Evolutionary conservation across 192 early-diverging fungal genomes (phyloP), one percentile per base, ranked within the genome.

Genomic region (Allomyces arbusculus): DNA sequence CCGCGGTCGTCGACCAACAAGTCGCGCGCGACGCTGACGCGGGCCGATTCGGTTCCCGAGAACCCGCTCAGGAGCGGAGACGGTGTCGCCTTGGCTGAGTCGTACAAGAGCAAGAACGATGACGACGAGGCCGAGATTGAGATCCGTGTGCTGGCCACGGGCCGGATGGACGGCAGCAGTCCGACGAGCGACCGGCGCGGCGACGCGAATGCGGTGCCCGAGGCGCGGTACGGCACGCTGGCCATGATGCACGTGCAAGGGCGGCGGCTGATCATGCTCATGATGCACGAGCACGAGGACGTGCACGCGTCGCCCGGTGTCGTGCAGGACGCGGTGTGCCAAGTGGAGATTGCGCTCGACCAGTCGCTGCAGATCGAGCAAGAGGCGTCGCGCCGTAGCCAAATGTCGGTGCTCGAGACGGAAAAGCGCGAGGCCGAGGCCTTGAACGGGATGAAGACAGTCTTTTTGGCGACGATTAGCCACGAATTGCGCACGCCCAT

Each of bases 401-500:
- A 58, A n/a, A n/a, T 58, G 16, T 20, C 16, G 12, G 20, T 58
- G 16, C 50, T 58, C 3, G 50, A 58, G 20, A 14, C 16, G 16
- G 50, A 58, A n/a, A 58, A 58, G 50, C 50, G 50, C 12, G 50
- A 58, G 50, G 50, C 50, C 50, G 50, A 58, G 50, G 50, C 33
- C 33, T 40, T 58, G 50, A 58, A 58, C 50, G 50, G 50, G 16
- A 58, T 58, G 50, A 58, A 58, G 50, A 20, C 50, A 0, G 23
- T 50, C 71, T 89, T 91, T 70, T 74, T 91, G 64, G 87, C 89
- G 3, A 88, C 84, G 63, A 87, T 89, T 84, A 83, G 80, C 25
- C 89, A 91, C 69, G 86, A 91, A 71, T 86, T 80, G 73, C 84
- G 89, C 33, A 91, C 89, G 28, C 89, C 89, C 11, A 86, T 91